phyloP scores from a whole-genome alignment of 2,329 filamentous ascomycete genomes.

The Fusarium sp. region DNA sequence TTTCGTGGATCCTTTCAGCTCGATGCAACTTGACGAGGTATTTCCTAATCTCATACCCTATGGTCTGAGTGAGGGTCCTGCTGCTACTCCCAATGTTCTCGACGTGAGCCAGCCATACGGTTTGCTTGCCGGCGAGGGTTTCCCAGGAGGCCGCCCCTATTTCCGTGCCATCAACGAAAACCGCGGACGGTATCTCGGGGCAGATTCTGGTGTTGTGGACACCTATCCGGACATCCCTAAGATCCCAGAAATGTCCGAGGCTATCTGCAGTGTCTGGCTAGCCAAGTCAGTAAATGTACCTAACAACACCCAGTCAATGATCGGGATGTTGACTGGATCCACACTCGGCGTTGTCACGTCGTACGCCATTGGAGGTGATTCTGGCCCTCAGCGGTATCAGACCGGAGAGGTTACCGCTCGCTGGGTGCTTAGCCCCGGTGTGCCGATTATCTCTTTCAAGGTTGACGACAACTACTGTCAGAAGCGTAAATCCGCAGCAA shows the following conservation, averaged over 20 bases:
- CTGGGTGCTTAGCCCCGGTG: conserved; percentile 92
- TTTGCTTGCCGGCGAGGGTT: conserved; percentile 87
- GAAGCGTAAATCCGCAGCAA: conserved; percentile 76
- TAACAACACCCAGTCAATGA: conserved; percentile 79
- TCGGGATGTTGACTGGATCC: conserved; percentile 88
- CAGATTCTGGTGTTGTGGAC: conserved; percentile 71
- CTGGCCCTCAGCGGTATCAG: conserved; percentile 72
- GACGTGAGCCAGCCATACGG: conserved; percentile 91
- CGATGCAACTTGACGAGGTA: conserved; percentile 83
- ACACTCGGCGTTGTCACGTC: conserved; percentile 86
- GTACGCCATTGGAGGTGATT: conserved; percentile 79
- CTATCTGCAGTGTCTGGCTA: conserved; percentile 88
- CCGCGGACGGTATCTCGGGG: conserved; percentile 80
- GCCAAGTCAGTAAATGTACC: conserved; percentile 84
- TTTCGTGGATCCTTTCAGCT: conserved; percentile 79
- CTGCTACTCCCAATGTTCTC: conserved; percentile 87
- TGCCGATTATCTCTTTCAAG: conserved; percentile 87
- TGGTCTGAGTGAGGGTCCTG: conserved; percentile 83
- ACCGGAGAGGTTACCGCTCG: conserved; percentile 87
- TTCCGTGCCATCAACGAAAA: conserved; percentile 82
- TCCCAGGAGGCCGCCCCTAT: conserved; percentile 84
- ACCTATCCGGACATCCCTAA: conserved; percentile 82
- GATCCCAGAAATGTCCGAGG: conserved; percentile 77
- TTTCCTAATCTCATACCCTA: conserved; percentile 81
- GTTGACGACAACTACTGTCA: conserved; percentile 87